Percentiles rank a stretch among this genome's conserved stretches.
Evolutionary conservation across 352 stramenopile species (phyloP).

Genomic region (Pythium scleroteichum): DNA sequence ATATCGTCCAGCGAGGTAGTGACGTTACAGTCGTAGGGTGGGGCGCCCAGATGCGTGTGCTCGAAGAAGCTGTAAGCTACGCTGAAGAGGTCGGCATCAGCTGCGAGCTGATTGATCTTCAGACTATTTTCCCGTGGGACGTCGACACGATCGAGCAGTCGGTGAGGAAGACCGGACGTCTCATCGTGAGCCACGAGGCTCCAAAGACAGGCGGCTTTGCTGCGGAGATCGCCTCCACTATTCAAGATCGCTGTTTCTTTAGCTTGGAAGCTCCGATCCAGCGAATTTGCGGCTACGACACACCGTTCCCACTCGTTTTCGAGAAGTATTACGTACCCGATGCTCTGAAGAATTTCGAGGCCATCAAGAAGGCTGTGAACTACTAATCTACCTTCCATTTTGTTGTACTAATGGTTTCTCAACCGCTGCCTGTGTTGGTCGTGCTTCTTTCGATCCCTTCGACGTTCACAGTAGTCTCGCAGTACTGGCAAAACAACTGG

Average conservation of each 20-base stretch:
- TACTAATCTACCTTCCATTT: slow-evolving; percentile 46
- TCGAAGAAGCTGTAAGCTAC: slow-evolving; percentile 83
- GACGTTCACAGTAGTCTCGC: slow-evolving; percentile 64
- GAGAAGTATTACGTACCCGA: slow-evolving; percentile 96
- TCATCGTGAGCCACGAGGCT: slow-evolving; percentile 97
- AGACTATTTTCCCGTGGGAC: slow-evolving; percentile 98
- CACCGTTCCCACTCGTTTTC: slow-evolving; percentile 96
- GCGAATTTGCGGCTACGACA: slow-evolving; percentile 95
- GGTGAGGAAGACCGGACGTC: slow-evolving; percentile 96
- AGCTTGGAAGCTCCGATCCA: slow-evolving; percentile 95
- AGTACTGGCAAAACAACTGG: slow-evolving; percentile 87
- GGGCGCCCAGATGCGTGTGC: slow-evolving; percentile 90
- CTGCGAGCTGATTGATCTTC: slow-evolving; percentile 97
- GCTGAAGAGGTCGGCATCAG: slow-evolving; percentile 92
- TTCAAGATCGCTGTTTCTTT: slow-evolving; percentile 95
- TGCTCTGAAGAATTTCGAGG: slow-evolving; percentile 94
- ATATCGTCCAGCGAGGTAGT: slow-evolving; percentile 90
- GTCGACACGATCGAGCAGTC: slow-evolving; percentile 93
- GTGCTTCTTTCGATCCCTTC: slow-evolving; percentile 4
- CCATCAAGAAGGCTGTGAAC: slow-evolving; percentile 92
- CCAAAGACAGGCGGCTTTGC: slow-evolving; percentile 95
- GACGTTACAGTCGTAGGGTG: slow-evolving; percentile 97
- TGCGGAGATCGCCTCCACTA: slow-evolving; percentile 94
- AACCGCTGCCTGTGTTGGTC: background rate
- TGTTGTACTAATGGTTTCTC: background rate